Evolutionary conservation across 768 basidiomycete genomes (phyloP).

Genomic region (Lactarius akahatsu): DNA sequence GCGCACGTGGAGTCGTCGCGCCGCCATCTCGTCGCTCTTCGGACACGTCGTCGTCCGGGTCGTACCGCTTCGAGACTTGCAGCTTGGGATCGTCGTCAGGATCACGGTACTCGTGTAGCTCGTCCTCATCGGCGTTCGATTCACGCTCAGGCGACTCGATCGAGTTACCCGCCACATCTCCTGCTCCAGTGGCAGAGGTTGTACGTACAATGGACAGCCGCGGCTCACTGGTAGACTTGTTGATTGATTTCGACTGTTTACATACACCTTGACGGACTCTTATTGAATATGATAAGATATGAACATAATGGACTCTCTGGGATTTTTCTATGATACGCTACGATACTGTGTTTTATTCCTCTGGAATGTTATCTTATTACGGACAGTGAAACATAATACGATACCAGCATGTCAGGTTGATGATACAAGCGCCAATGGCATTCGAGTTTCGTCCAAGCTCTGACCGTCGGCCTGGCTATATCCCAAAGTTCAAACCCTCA

Average conservation of each 20-base stretch:
- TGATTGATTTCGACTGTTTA: neutral
- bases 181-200: neutral
- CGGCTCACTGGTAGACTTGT: neutral
- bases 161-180: neutral
- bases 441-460: neutral
- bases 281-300: neutral
- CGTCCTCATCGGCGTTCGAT: neutral
- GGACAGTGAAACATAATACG: neutral
- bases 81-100: neutral
- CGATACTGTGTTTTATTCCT: neutral
- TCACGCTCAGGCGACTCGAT: neutral
- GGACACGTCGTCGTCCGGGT: neutral
- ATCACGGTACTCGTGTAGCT: neutral
- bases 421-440: no score
- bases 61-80: neutral
- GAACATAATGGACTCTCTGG: neutral
- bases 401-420: neutral
- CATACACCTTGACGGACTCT: conserved; percentile 9
- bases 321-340: neutral
- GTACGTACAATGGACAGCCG: neutral
- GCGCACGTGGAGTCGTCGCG: neutral
- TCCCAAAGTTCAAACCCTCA: no score
- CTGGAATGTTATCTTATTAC: neutral
- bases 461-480: neutral
- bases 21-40: neutral